These are phyloP conservation scores for Aspergillus quadrilineatus DNA, from an alignment of 2,329 filamentous ascomycete species.

Conservation along the genomic window DNA sequence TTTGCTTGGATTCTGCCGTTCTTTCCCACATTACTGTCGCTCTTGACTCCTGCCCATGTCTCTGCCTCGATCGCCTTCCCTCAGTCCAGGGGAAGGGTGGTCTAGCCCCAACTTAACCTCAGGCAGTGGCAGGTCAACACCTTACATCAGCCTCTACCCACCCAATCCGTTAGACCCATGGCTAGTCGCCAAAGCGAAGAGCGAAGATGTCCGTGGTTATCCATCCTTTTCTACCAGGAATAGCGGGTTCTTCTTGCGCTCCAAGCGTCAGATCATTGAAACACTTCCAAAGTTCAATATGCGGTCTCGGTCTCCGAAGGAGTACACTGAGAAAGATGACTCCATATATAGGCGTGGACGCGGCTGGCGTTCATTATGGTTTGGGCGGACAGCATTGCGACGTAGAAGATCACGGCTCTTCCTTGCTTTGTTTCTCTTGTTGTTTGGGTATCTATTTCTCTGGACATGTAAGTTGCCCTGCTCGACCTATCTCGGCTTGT, in stretches of 20 bases:
- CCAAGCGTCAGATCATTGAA: constrained; percentile 76
- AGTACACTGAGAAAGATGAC: constrained; percentile 69
- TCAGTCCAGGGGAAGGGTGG: constrained; percentile 82
- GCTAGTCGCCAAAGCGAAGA: constrained; percentile 78
- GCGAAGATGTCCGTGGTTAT: constrained; percentile 70
- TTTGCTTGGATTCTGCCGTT: neutral
- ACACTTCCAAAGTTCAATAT: constrained; percentile 72
- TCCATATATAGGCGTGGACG: constrained; percentile 61
- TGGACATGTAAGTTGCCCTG: constrained; percentile 62
- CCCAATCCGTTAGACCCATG: constrained; percentile 55
- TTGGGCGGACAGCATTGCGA: constrained; percentile 56
- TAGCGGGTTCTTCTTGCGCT: constrained; percentile 81
- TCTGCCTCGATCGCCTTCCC: constrained; percentile 83
- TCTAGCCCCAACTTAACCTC: constrained; percentile 76
- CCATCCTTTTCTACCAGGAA: constrained; percentile 78
- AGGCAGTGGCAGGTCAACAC: constrained; percentile 69
- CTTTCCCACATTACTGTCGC: neutral
- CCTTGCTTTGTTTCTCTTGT: constrained; percentile 59
- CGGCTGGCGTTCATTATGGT: constrained; percentile 31
- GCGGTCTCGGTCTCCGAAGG: constrained; percentile 30
- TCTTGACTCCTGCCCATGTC: constrained; percentile 60
- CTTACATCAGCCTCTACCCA: constrained; percentile 47
- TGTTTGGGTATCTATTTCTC: constrained; percentile 66
- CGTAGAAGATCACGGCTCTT: constrained; percentile 65
- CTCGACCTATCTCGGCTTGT: neutral